Conservation (phyloP, 108 stramenopile genomes). For the Mayamaea pseudoterrestris region DNA sequence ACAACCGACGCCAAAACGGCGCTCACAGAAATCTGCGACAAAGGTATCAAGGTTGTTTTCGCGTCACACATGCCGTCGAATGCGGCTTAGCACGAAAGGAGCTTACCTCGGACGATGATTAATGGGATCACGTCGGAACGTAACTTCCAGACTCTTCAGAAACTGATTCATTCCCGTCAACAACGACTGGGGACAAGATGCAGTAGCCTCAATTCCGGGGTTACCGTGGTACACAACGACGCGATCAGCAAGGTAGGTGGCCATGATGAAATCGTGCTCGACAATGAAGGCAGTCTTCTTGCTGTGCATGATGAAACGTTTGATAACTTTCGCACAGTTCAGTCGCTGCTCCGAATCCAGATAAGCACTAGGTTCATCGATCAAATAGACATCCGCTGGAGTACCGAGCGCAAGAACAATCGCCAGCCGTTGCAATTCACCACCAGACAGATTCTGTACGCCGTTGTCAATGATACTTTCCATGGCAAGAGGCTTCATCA, state of each 20-base stretch:
- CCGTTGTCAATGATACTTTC: constrained; percentile 93
- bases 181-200: constrained; percentile 87
- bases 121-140: constrained; percentile 97
- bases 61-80: constrained; percentile 46
- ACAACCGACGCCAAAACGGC: constrained; percentile 51
- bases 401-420: constrained; percentile 91
- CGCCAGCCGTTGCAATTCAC: constrained; percentile 97
- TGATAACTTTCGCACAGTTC: constrained; percentile 97
- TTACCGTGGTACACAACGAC: constrained; percentile 94
- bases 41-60: constrained; percentile 22
- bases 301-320: constrained; percentile 96
- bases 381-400: constrained; percentile 97
- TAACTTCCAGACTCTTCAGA: constrained; percentile 90
- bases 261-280: constrained; percentile 99
- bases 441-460: constrained; percentile 96
- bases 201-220: constrained; percentile 95
- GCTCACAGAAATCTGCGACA: constrained; percentile 13
- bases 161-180: constrained; percentile 98
- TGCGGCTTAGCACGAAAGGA: background rate
- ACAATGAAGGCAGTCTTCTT: constrained; percentile 99
- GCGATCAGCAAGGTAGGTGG: constrained; percentile 95
- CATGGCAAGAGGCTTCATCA: constrained; percentile 93
- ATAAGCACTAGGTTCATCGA: constrained; percentile 98
- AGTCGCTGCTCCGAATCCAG: constrained; percentile 98
- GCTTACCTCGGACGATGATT: constrained; percentile 91